A percentile compares a stretch with the other conserved stretches of the same genome.
Evolutionary conservation across 1,139 yeast species (phyloP).

Genomic region (Nadsonia commutata): DNA sequence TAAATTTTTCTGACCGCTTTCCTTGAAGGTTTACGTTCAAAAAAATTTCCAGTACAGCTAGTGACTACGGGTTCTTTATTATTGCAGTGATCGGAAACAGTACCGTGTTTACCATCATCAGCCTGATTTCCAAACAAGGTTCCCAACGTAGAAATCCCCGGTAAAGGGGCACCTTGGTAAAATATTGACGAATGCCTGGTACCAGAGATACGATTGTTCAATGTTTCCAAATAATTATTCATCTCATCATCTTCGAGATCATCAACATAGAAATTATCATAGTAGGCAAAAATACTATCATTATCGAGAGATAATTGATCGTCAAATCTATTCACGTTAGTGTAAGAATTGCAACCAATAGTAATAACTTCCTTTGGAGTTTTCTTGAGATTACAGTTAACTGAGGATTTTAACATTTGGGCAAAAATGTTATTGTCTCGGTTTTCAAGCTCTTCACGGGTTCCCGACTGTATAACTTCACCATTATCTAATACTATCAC

Average conservation of each 20-base stretch:
- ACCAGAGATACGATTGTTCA: not conserved
- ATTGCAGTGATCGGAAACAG: no score
- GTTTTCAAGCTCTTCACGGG: conserved; percentile 21
- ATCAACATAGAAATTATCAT: not conserved
- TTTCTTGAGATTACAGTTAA: no score
- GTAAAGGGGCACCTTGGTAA: not conserved
- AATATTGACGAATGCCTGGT: not conserved
- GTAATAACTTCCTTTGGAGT: no score
- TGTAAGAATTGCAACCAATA: no score
- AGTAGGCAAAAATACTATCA: not conserved
- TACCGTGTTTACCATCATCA: no score
- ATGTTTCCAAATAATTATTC: not conserved
- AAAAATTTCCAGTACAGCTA: no score
- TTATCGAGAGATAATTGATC: not conserved
- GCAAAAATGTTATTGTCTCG: conserved; percentile 1
- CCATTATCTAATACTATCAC: conserved; percentile 51
- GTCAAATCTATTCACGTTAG: conserved; percentile 2
- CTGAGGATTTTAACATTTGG: not conserved
- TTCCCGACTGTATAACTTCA: conserved; percentile 31
- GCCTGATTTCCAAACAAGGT: no score
- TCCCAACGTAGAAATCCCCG: not conserved
- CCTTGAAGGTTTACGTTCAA: no score
- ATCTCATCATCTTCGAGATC: not conserved
- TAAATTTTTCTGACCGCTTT: no score
- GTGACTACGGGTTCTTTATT: no score